Percentiles rank a stretch among this genome's conserved stretches.
These are phyloP conservation scores for Lactarius indigo DNA, from an alignment of 768 basidiomycete species.

Conservation along the genomic window DNA sequence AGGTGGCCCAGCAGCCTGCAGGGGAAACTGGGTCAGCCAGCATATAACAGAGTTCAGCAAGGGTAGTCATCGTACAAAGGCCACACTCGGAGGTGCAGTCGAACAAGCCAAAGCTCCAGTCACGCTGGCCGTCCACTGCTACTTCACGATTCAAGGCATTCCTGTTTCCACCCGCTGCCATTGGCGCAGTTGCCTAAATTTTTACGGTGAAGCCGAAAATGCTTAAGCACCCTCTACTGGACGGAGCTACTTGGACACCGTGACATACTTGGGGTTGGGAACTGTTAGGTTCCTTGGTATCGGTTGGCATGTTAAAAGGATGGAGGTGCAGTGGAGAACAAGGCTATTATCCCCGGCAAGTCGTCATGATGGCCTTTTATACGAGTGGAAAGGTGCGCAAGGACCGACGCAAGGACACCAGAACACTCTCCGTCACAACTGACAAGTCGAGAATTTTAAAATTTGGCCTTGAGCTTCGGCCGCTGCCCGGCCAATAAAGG, in stretches of 20 bases:
- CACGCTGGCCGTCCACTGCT: conserved; percentile 33
- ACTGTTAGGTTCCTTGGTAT: not conserved
- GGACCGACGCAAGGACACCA: not conserved
- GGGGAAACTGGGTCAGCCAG: conserved; percentile 15
- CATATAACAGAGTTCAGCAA: conserved; percentile 9
- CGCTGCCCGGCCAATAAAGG: not conserved
- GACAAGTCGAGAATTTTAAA: not conserved
- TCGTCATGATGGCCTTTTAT: not conserved
- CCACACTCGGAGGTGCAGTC: conserved; percentile 27
- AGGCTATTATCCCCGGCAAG: not conserved
- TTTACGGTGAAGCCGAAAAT: not conserved
- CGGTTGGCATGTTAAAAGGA: not conserved
- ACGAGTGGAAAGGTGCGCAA: not conserved
- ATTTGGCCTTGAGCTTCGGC: not conserved
- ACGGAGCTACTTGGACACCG: not conserved
- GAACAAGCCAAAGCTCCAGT: conserved; percentile 33
- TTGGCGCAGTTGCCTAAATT: not conserved
- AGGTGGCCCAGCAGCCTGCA: conserved; percentile 37
- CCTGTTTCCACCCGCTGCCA: conserved; percentile 17
- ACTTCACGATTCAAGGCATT: conserved; percentile 30
- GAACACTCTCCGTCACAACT: not conserved
- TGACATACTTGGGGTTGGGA: not conserved
- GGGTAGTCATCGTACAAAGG: conserved; percentile 28
- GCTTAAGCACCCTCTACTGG: not conserved
- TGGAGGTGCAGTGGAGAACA: not conserved